Percentiles rank a stretch among this genome's conserved stretches.
phyloP scores from a whole-genome alignment of 148 eudicot genomes.

The Chenopodium album region DNA sequence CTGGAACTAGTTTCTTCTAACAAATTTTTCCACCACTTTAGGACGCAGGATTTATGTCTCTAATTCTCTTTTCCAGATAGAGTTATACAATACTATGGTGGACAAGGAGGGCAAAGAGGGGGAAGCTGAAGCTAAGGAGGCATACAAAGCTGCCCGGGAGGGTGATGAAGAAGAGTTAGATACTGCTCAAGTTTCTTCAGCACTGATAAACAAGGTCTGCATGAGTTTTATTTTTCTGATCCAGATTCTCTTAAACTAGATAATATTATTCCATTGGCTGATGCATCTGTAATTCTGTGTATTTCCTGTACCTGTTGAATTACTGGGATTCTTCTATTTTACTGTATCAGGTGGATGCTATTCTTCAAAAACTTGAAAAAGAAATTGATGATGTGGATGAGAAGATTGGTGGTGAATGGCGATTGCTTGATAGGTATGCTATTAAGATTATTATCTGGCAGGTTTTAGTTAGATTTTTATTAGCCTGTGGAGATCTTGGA shows the following conservation, averaged over 20 bases:
- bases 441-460: background rate
- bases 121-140: conserved; percentile 55
- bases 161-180: conserved; percentile 44
- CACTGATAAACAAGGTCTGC: conserved; percentile 55
- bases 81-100: conserved; percentile 66
- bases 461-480: background rate
- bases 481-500: background rate
- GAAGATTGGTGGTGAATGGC: conserved; percentile 64
- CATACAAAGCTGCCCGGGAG: conserved; percentile 68
- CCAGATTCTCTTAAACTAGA: background rate
- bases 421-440: conserved; percentile 60
- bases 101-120: conserved; percentile 56
- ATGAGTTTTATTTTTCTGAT: background rate
- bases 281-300: background rate
- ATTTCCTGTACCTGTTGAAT: background rate
- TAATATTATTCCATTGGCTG: background rate
- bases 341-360: conserved; percentile 60
- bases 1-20: background rate
- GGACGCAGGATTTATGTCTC: background rate
- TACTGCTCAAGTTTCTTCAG: conserved; percentile 53
- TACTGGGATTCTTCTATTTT: background rate
- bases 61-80: conserved; percentile 44
- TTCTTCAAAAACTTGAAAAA: conserved; percentile 76
- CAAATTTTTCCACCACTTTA: background rate
- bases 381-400: conserved; percentile 84